Conservation (phyloP, 2,329 filamentous ascomycete genomes). For the Aspergillus unguis region DNA sequence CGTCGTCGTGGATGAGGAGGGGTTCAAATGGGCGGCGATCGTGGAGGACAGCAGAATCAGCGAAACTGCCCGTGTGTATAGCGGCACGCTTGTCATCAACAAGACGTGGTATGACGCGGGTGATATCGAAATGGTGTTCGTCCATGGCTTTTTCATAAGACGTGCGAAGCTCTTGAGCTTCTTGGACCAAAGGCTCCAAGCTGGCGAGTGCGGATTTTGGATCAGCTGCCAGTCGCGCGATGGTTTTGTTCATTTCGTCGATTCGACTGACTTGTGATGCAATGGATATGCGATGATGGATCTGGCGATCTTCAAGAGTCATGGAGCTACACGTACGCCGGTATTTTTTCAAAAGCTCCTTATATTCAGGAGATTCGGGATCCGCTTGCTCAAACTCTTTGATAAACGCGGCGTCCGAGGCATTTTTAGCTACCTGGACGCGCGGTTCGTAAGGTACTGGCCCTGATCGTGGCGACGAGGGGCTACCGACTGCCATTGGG, state of each 20-base stretch:
- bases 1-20: constrained; percentile 54
- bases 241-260: constrained; percentile 24
- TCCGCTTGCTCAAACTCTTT: constrained; percentile 3
- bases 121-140: constrained; percentile 28
- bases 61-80: constrained; percentile 32
- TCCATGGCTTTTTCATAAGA: constrained; percentile 11
- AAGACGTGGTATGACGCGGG: constrained; percentile 36
- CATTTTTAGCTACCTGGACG: constrained; percentile 34
- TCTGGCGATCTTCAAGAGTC: constrained; percentile 26
- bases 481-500: constrained; percentile 23
- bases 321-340: constrained; percentile 16
- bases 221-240: constrained; percentile 28
- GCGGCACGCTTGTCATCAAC: constrained; percentile 54
- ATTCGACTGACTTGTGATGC: constrained; percentile 20
- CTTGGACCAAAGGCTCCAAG: constrained; percentile 22
- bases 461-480: constrained; percentile 11
- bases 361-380: background rate
- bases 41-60: constrained; percentile 58
- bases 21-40: constrained; percentile 71
- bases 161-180: constrained; percentile 15
- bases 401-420: constrained; percentile 20
- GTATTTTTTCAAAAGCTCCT: constrained; percentile 23
- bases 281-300: constrained; percentile 11
- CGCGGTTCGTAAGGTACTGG: constrained; percentile 34
- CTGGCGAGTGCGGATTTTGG: constrained; percentile 16